Conservation (phyloP, 2,329 filamentous ascomycete genomes). For the Didymella glomerata region DNA sequence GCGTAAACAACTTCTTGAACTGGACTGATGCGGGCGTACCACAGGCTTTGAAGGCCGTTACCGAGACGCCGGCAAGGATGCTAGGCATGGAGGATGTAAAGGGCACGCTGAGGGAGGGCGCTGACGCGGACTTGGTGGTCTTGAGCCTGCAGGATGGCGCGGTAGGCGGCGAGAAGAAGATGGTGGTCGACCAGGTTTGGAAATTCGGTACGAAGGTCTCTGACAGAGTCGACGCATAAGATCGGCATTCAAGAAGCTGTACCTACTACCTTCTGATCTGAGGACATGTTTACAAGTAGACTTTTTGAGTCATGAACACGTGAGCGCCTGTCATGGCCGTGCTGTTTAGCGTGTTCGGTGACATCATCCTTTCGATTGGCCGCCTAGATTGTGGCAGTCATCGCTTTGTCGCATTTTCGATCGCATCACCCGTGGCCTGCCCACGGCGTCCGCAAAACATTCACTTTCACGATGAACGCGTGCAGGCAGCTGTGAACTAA, state of each 20-base stretch:
- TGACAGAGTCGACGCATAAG: slow-evolving; percentile 24
- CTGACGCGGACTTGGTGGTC: slow-evolving; percentile 68
- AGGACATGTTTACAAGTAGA: not conserved
- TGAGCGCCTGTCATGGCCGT: slow-evolving; percentile 27
- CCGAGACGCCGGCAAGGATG: slow-evolving; percentile 79
- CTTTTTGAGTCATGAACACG: slow-evolving; percentile 1
- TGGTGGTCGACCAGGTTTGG: slow-evolving; percentile 80
- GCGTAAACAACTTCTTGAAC: slow-evolving; percentile 80
- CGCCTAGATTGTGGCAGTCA: slow-evolving; percentile 14
- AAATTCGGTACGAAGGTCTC: slow-evolving; percentile 69
- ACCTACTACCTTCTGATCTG: not conserved
- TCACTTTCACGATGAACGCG: slow-evolving; percentile 4
- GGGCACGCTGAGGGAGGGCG: slow-evolving; percentile 61
- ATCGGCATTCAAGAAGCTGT: not conserved
- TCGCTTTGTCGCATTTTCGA: slow-evolving; percentile 4
- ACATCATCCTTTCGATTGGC: slow-evolving; percentile 30
- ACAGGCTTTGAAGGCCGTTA: slow-evolving; percentile 75
- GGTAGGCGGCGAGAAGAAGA: slow-evolving; percentile 57
- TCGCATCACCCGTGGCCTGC: not conserved
- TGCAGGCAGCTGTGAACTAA: not conserved
- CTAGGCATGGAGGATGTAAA: slow-evolving; percentile 73
- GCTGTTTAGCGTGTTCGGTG: slow-evolving; percentile 31
- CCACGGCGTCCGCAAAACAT: not conserved
- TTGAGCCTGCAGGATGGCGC: slow-evolving; percentile 63
- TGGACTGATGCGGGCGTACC: slow-evolving; percentile 76